Conservation (phyloP, 2,329 filamentous ascomycete genomes). For the Cylindrodendrum hubeiense region DNA sequence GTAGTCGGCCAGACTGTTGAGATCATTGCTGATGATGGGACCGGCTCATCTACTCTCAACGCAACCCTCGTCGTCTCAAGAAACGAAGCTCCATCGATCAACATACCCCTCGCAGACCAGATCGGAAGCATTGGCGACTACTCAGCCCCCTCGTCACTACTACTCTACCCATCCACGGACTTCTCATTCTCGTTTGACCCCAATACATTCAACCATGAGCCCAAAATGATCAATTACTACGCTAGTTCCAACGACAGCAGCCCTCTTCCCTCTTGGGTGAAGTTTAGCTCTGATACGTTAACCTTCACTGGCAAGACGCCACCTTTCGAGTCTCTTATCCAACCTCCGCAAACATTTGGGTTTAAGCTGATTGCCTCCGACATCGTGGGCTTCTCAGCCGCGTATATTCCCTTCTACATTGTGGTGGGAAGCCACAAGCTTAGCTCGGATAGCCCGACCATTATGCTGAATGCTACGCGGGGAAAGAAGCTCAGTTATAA, state of each 20-base stretch:
- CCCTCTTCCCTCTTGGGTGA: slow-evolving; percentile 87
- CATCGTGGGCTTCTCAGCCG: slow-evolving; percentile 80
- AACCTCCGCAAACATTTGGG: slow-evolving; percentile 78
- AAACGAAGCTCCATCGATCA: slow-evolving; percentile 64
- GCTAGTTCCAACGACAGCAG: slow-evolving; percentile 81
- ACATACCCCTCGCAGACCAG: slow-evolving; percentile 69
- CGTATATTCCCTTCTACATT: slow-evolving; percentile 75
- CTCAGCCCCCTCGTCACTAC: slow-evolving; percentile 70
- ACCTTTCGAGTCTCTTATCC: slow-evolving; percentile 69
- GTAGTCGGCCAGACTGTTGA: slow-evolving; percentile 72
- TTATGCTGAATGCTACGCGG: slow-evolving; percentile 69
- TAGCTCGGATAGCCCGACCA: slow-evolving; percentile 68
- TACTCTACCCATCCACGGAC: slow-evolving; percentile 64
- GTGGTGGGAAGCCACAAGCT: slow-evolving; percentile 79
- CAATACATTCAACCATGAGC: slow-evolving; percentile 73
- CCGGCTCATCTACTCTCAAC: slow-evolving; percentile 72
- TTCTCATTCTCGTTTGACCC: slow-evolving; percentile 67
- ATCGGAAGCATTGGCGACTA: slow-evolving; percentile 69
- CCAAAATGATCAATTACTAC: slow-evolving; percentile 75
- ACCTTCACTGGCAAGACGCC: slow-evolving; percentile 81
- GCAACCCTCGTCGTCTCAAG: slow-evolving; percentile 79
- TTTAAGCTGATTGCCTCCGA: slow-evolving; percentile 84
- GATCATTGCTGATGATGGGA: slow-evolving; percentile 76
- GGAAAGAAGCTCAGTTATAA: slow-evolving; percentile 66
- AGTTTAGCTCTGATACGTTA: slow-evolving; percentile 74